phyloP scores from a whole-genome alignment of 73 alveolate genomes.

The Paramecium bursaria region DNA sequence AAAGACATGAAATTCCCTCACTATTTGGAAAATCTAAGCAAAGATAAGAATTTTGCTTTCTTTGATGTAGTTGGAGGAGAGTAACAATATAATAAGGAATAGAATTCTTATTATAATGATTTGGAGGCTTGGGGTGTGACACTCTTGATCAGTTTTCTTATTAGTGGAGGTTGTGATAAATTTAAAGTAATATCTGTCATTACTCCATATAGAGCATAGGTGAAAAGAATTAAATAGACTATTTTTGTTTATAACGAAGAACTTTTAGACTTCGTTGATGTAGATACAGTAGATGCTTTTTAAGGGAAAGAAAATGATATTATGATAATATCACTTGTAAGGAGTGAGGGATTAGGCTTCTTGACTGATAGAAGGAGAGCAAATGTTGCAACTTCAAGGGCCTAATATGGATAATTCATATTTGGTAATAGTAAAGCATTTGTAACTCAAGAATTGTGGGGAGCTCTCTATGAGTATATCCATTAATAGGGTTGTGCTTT shows the following conservation, averaged over 20 bases:
- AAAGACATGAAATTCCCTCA: constrained; percentile 10
- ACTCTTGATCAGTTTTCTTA: not conserved
- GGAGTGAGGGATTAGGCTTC: constrained; percentile 56
- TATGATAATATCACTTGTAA: constrained; percentile 33
- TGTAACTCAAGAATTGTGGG: not conserved
- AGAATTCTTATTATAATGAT: constrained; percentile 28
- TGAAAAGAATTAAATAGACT: constrained; percentile 9
- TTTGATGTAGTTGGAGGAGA: constrained; percentile 33
- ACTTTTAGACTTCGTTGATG: constrained; percentile 6
- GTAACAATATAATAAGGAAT: not conserved
- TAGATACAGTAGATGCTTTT: constrained; percentile 31
- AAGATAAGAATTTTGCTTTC: constrained; percentile 3
- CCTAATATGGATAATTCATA: constrained; percentile 31
- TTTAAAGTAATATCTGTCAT: constrained; percentile 27
- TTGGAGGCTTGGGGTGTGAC: not conserved
- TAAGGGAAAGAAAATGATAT: constrained; percentile 44
- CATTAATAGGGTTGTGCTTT: not conserved
- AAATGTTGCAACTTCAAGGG: constrained; percentile 35
- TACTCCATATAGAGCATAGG: constrained; percentile 37
- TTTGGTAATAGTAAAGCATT: constrained; percentile 30
- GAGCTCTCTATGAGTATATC: not conserved
- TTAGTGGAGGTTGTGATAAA: not conserved
- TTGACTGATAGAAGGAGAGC: constrained; percentile 46
- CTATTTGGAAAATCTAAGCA: not conserved
- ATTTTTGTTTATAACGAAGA: not conserved